Percentiles rank a stretch among this genome's conserved stretches.
Conservation (phyloP, 176 grass and related monocot genomes). For the Olyra latifolia region DNA sequence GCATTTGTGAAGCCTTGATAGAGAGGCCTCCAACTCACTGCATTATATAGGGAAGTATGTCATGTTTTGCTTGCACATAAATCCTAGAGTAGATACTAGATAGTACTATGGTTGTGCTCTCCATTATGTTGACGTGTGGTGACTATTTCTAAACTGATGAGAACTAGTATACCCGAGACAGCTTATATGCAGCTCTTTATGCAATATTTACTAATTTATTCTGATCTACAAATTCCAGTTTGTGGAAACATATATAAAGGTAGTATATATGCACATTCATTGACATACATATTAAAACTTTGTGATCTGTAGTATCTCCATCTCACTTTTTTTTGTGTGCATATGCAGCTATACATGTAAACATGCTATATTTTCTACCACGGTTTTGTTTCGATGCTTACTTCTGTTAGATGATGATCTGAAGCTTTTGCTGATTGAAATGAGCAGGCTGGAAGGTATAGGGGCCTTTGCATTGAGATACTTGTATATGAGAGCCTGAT, state of each 20-base stretch:
- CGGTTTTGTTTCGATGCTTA: not conserved
- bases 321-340: not conserved
- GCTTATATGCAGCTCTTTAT: not conserved
- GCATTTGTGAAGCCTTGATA: conserved; percentile 61
- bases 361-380: not conserved
- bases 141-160: not conserved
- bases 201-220: not conserved
- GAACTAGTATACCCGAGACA: not conserved
- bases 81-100: not conserved
- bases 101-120: not conserved
- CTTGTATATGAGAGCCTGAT: conserved; percentile 95
- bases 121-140: not conserved
- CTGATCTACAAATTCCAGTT: not conserved
- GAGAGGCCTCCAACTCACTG: conserved; percentile 74
- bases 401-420: conserved; percentile 47
- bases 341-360: not conserved
- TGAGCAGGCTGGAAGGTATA: conserved; percentile 77
- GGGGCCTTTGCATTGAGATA: conserved; percentile 77
- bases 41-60: conserved; percentile 19
- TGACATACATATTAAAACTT: conserved; percentile 7
- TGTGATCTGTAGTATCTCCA: not conserved
- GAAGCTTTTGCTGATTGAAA: conserved; percentile 67
- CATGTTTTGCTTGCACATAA: conserved; percentile 6
- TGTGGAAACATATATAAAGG: not conserved
- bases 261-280: not conserved